Evolutionary conservation across 2,329 filamentous ascomycete species (phyloP).

Genomic region (Diatrype stigma): DNA sequence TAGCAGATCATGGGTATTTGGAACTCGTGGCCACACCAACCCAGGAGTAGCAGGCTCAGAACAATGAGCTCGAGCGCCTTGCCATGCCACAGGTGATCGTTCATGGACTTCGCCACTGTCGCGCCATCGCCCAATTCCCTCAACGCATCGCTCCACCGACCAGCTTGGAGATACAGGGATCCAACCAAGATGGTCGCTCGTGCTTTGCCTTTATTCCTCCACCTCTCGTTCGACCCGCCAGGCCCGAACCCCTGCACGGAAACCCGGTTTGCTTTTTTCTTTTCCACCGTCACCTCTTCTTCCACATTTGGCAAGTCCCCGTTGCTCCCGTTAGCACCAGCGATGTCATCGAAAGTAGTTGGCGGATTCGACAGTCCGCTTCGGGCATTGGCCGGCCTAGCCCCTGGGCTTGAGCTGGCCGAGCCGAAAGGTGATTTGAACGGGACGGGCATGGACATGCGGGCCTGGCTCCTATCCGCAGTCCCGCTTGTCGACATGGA

Average conservation of each 20-base stretch:
- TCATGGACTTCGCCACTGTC: constrained; percentile 68
- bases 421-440: constrained; percentile 43
- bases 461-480: constrained; percentile 56
- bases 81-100: constrained; percentile 95
- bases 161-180: constrained; percentile 81
- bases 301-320: constrained; percentile 40
- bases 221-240: constrained; percentile 69
- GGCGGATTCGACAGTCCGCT: constrained; percentile 46
- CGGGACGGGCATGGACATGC: constrained; percentile 77
- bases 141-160: constrained; percentile 84
- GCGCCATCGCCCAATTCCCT: constrained; percentile 80
- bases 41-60: constrained; percentile 76
- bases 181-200: constrained; percentile 76
- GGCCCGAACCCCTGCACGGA: constrained; percentile 69
- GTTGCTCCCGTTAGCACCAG: constrained; percentile 27
- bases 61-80: constrained; percentile 89
- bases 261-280: constrained; percentile 51
- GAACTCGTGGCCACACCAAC: constrained; percentile 82
- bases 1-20: constrained; percentile 60
- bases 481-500: constrained; percentile 51
- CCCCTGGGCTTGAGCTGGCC: constrained; percentile 40
- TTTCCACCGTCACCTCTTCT: constrained; percentile 15
- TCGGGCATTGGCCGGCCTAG: constrained; percentile 45
- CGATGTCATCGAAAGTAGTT: constrained; percentile 45
- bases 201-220: constrained; percentile 75